A percentile compares a stretch with the other conserved stretches of the same genome.
Conservation (phyloP, 768 basidiomycete genomes). For the Collybiopsis luxurians region DNA sequence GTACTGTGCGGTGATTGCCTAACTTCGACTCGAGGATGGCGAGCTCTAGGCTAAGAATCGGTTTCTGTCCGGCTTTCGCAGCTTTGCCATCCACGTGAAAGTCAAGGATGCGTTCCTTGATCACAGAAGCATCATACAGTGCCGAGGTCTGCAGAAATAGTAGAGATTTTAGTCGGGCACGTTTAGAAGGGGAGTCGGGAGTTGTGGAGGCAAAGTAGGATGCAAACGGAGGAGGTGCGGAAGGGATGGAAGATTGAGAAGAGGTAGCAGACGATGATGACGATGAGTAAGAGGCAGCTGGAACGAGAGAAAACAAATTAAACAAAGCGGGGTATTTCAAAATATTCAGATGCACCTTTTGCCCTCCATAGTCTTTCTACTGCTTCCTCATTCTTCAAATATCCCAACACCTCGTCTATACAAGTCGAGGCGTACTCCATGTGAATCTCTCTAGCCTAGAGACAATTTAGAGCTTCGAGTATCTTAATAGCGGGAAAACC, state of each 20-base stretch:
- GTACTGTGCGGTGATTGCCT: slow-evolving; percentile 57
- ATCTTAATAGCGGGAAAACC: not conserved
- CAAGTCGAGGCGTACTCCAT: slow-evolving; percentile 58
- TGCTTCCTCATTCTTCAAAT: slow-evolving; percentile 44
- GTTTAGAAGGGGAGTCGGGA: slow-evolving; percentile 74
- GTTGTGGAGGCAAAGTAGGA: slow-evolving; percentile 82
- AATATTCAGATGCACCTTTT: slow-evolving; percentile 56
- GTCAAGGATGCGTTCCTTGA: slow-evolving; percentile 43
- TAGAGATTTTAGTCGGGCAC: slow-evolving; percentile 67
- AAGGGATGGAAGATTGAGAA: slow-evolving; percentile 22
- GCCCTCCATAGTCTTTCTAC: slow-evolving; percentile 67
- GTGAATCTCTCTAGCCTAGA: slow-evolving; percentile 62
- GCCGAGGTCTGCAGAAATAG: slow-evolving; percentile 79
- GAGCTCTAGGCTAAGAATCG: not conserved
- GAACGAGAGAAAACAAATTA: no score
- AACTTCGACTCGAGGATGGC: slow-evolving; percentile 25
- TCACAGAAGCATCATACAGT: slow-evolving; percentile 54
- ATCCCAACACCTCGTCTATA: slow-evolving; percentile 50
- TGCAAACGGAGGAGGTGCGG: slow-evolving; percentile 40
- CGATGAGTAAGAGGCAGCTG: slow-evolving; percentile 13
- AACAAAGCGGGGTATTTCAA: no score
- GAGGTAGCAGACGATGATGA: not conserved
- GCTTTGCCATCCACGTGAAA: slow-evolving; percentile 84
- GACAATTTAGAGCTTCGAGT: not conserved
- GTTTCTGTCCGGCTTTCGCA: slow-evolving; percentile 1